Base-by-base conservation (phyloP, 768 basidiomycete genomes). In the Tricholomella constricta region DNA sequence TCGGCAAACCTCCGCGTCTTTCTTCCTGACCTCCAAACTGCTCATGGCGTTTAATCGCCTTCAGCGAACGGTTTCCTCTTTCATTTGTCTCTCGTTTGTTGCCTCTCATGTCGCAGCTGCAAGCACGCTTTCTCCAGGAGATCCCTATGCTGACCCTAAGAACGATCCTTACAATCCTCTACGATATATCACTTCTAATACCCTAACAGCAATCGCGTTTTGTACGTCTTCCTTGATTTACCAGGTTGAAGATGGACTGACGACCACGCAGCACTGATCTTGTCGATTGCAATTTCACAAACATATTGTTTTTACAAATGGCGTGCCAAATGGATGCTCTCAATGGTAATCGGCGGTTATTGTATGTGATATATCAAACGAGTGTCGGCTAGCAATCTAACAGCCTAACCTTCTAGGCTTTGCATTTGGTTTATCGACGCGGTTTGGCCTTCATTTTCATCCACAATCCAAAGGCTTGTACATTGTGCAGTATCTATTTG, bases 321-420 rank as follows among this genome's bases (percentile, higher is more conserved):
- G 55, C 78, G 82, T 8, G 76, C 78, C 3, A 79, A 71, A 56
- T 86, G 74, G 68, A 87, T 88, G 85, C 63, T 82, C 20, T 64
- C 75, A 14, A 80, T 87, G 76, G 72, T 78, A 6, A 78, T 88
- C 50, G 86, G 86, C 26, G 74, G 71, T 34, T 83, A 78, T 64
- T 76, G 83, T 79, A 51, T 48, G 81, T 70, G n/a, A 0, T 22
- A 17, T 19, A 19, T 15, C 2, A 15, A 15, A 14, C 19, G 2
- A 4, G 20, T 20, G 23, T 23, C 12, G n/a, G 17, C 23, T n/a
- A 4, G 11, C 25, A 10, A 20, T 7, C 42, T 15, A 6, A 22
- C 17, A 7, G 25, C 20, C n/a, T 22, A 43, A 44, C 42, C 31
- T 17, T 5, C 5, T 12, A 86, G 84, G 76, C 8, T 85, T 84